phyloP scores from a whole-genome alignment of 2,329 filamentous ascomycete species.

The Phoma sp. region DNA sequence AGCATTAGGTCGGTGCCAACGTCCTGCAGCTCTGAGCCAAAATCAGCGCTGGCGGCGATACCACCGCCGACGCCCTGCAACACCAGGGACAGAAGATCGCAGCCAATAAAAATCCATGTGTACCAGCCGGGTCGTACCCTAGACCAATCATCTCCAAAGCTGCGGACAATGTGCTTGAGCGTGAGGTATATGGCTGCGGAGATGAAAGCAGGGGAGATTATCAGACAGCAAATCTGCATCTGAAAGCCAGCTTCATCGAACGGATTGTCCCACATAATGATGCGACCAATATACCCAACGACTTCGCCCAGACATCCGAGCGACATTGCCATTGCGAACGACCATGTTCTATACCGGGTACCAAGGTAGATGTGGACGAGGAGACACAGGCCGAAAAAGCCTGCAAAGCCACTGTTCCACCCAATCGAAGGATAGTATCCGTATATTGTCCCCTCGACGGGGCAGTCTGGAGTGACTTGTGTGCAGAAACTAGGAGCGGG shows the following conservation, averaged over 20 bases:
- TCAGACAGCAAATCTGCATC: slow-evolving; percentile 62
- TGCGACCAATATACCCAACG: slow-evolving; percentile 63
- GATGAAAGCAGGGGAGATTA: slow-evolving; percentile 65
- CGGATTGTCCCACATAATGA: slow-evolving; percentile 61
- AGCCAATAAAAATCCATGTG: slow-evolving; percentile 65
- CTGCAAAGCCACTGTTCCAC: slow-evolving; percentile 60
- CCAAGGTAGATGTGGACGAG: slow-evolving; percentile 60
- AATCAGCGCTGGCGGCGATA: no score
- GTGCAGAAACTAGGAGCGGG: slow-evolving; percentile 22
- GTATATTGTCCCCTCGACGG: slow-evolving; percentile 58
- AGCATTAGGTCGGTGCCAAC: slow-evolving; percentile 63
- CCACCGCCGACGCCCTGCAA: slow-evolving; percentile 64
- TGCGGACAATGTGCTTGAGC: slow-evolving; percentile 62
- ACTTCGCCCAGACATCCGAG: slow-evolving; percentile 59
- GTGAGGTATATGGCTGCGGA: slow-evolving; percentile 63
- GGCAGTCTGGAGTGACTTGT: slow-evolving; percentile 44
- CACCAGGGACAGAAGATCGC: slow-evolving; percentile 63
- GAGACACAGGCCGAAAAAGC: slow-evolving; percentile 57
- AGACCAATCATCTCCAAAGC: slow-evolving; percentile 54
- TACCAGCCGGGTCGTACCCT: slow-evolving; percentile 51
- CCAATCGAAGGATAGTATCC: slow-evolving; percentile 60
- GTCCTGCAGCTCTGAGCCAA: slow-evolving; percentile 43
- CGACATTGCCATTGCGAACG: slow-evolving; percentile 58
- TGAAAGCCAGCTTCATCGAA: slow-evolving; percentile 58
- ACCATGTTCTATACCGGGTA: slow-evolving; percentile 61